A percentile compares a stretch with the other conserved stretches of the same genome.
These are phyloP conservation scores for Yamadazyma sp. DNA, from an alignment of 1,139 yeast species.

Conservation along the genomic window DNA sequence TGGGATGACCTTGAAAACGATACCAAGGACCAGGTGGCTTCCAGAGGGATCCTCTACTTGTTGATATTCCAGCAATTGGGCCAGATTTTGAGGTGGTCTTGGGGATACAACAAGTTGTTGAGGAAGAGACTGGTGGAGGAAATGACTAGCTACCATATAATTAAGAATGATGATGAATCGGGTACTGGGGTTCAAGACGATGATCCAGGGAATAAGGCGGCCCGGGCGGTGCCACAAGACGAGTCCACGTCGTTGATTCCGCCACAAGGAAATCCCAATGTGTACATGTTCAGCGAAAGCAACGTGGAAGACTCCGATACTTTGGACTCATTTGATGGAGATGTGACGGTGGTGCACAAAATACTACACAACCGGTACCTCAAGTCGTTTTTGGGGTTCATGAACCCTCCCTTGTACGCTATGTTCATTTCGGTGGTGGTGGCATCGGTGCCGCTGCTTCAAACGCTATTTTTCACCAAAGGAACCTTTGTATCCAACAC, in stretches of 20 bases:
- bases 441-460: constrained; percentile 75
- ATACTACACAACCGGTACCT: constrained; percentile 5
- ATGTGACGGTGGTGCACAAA: background rate
- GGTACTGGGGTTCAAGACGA: background rate
- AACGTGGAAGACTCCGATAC: constrained; percentile 8
- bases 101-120: constrained; percentile 82
- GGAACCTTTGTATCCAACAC: constrained; percentile 69
- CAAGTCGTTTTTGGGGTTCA: constrained; percentile 32
- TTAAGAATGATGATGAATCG: constrained; percentile 12
- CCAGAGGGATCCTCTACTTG: constrained; percentile 75
- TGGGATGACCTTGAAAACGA: constrained; percentile 77
- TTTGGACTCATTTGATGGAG: background rate
- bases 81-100: constrained; percentile 82
- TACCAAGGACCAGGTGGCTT: constrained; percentile 67
- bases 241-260: constrained; percentile 12
- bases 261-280: constrained; percentile 1
- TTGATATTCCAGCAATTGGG: constrained; percentile 84
- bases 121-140: constrained; percentile 49
- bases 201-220: background rate
- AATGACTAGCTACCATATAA: constrained; percentile 27
- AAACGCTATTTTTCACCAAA: constrained; percentile 60
- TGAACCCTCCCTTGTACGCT: constrained; percentile 96
- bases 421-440: constrained; percentile 82
- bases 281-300: constrained; percentile 2
- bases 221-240: background rate